Conservation (phyloP, 176 grass and related monocot genomes). For the Phyllostachys edulis region DNA sequence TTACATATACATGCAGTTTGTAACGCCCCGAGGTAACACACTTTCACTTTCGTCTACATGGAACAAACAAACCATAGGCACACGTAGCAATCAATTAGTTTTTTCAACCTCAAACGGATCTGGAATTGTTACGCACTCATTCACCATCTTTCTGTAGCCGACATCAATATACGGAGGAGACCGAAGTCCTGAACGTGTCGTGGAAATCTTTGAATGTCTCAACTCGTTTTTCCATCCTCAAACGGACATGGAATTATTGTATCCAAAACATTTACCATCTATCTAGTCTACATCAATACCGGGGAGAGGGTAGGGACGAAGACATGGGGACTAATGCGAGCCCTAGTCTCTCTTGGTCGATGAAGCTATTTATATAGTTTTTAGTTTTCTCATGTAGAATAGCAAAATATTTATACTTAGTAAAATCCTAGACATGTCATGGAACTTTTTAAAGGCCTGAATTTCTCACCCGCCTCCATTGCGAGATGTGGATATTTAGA, state of each 20-base stretch:
- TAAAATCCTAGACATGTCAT: background rate
- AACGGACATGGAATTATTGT: background rate
- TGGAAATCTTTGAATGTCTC: too few relatives aligned
- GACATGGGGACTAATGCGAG: too few relatives aligned
- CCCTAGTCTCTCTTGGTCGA: too few relatives aligned
- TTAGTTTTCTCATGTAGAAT: too few relatives aligned
- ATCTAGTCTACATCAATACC: too few relatives aligned
- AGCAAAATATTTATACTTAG: too few relatives aligned
- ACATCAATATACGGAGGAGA: background rate
- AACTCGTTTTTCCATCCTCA: too few relatives aligned
- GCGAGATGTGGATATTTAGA: background rate
- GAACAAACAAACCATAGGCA: background rate
- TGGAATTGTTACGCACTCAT: background rate
- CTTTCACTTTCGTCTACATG: too few relatives aligned
- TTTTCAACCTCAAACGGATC: background rate
- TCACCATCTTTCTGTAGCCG: too few relatives aligned
- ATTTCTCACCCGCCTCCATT: background rate
- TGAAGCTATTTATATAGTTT: too few relatives aligned
- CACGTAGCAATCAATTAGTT: background rate
- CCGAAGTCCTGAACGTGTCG: background rate
- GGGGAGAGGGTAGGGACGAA: too few relatives aligned
- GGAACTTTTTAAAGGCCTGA: background rate
- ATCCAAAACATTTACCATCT: background rate
- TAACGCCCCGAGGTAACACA: background rate
- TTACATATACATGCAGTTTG: background rate